Evolutionary conservation across 495 filamentous ascomycete species (phyloP).

Genomic region (Podospora anserina): DNA sequence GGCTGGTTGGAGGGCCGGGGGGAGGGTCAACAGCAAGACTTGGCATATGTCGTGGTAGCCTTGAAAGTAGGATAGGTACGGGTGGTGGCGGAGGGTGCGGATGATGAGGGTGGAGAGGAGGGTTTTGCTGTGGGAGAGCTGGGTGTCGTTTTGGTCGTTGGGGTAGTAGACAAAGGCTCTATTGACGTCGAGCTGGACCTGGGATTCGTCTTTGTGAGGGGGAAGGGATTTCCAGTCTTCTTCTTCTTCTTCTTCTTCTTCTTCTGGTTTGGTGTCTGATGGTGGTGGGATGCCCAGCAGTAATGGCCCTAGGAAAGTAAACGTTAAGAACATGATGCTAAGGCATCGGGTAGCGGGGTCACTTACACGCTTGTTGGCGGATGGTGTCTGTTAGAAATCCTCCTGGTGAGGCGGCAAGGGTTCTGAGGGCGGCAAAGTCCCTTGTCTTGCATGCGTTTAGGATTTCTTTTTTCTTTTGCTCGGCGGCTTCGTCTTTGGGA

Average conservation of each 20-base stretch:
- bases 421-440: constrained; percentile 60
- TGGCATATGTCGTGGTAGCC: constrained; percentile 98
- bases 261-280: constrained; percentile 10
- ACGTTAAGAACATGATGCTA: constrained; percentile 7
- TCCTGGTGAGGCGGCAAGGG: constrained; percentile 65
- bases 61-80: constrained; percentile 93
- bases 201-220: constrained; percentile 76
- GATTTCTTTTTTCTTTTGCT: constrained; percentile 45
- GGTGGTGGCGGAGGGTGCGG: constrained; percentile 71
- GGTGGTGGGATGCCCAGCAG: constrained; percentile 57
- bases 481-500: constrained; percentile 1
- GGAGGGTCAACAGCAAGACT: constrained; percentile 84
- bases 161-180: constrained; percentile 98
- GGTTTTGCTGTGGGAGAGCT: constrained; percentile 61
- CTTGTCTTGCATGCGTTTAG: constrained; percentile 61
- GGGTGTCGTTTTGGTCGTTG: constrained; percentile 53
- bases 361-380: constrained; percentile 75
- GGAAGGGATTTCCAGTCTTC: constrained; percentile 51
- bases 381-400: constrained; percentile 80
- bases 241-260: not conserved
- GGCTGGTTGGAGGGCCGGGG: constrained; percentile 41
- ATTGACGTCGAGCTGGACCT: constrained; percentile 88
- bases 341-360: not conserved
- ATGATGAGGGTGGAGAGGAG: constrained; percentile 74
- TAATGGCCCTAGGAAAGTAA: constrained; percentile 62